These are phyloP conservation scores for Yamadazyma spencermartinsiae DNA, from an alignment of 1,139 yeast species.

Conservation along the genomic window DNA sequence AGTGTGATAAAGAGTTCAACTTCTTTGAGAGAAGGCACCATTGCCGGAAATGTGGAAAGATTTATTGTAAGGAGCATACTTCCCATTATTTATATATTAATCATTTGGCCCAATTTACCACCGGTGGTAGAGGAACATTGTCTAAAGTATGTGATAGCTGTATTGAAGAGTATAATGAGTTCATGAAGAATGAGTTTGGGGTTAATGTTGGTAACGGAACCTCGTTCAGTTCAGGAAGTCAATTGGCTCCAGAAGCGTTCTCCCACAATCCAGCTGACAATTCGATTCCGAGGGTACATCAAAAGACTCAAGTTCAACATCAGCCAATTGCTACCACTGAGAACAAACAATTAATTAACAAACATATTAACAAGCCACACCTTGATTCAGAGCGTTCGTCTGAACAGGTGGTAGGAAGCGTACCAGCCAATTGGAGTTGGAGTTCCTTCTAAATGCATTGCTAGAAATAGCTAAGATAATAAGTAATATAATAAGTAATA, in stretches of 20 bases:
- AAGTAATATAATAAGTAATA: background rate
- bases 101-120: conserved; percentile 66
- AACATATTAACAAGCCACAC: conserved; percentile 10
- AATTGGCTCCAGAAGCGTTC: background rate
- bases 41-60: conserved; percentile 91
- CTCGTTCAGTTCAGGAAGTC: background rate
- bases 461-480: no score
- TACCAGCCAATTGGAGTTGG: conserved; percentile 84
- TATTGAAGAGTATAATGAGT: conserved; percentile 64
- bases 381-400: conserved; percentile 4
- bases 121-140: conserved; percentile 72
- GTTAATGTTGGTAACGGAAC: conserved; percentile 12
- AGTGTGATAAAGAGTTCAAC: conserved; percentile 64
- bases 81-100: conserved; percentile 62
- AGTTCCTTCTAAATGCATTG: conserved; percentile 50
- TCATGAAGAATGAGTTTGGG: conserved; percentile 44
- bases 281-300: no score
- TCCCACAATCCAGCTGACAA: background rate
- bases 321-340: background rate
- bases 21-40: conserved; percentile 89
- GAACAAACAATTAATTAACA: conserved; percentile 4
- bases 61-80: conserved; percentile 75
- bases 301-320: background rate
- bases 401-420: conserved; percentile 29
- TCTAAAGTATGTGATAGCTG: conserved; percentile 81